Evolutionary conservation across 2,329 filamentous ascomycete species (phyloP), one percentile per base, ranked within the genome.

Genomic region (Microascus cirrosus): DNA sequence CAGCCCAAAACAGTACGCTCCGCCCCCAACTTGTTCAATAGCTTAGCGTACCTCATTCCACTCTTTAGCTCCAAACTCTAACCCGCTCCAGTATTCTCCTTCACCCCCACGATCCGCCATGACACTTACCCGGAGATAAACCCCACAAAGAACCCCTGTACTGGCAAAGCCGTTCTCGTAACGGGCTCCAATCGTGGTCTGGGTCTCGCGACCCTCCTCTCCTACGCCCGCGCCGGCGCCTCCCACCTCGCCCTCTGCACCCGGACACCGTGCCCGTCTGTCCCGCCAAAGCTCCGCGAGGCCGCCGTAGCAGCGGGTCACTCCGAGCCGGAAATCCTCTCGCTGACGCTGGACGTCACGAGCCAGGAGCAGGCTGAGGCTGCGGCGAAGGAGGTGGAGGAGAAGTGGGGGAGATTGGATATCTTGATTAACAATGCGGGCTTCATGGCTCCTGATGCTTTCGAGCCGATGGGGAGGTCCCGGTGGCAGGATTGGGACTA

Each of bases 151-250:
- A 70, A 71, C 28, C 62, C 75, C 60, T 71, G 77, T 34, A 56
- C 64, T 6, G 69, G 69, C 10, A 71, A 71, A 57, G 65, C 67
- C 12, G 67, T 75, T 54, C 72, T 86, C 59, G 75, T 85, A 55
- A 81, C 75, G 1, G 82, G 81, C 10, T 80, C 76, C 0, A 78
- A 76, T 2, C 76, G 75, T 45, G 80, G 81, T 3, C 75, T 83
- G 39, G 81, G 83, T 7, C 71, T 71, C 3, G 73, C 76, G 13
- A 79, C 76, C 4, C 80, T 80, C 1, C 64, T 79, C n/a, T 76
- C 78, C 11, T 85, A 76, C 62, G 82, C 81, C 24, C 70, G 69
- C 62, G 80, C 81, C 3, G 77, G 78, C 4, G 77, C 75, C 35
- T 72, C 75, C 0, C 66, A 69, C 39, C 79, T 86, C 58, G 77